Conservation (phyloP, 805 yeast species). For the Torulaspora franciscae region DNA sequence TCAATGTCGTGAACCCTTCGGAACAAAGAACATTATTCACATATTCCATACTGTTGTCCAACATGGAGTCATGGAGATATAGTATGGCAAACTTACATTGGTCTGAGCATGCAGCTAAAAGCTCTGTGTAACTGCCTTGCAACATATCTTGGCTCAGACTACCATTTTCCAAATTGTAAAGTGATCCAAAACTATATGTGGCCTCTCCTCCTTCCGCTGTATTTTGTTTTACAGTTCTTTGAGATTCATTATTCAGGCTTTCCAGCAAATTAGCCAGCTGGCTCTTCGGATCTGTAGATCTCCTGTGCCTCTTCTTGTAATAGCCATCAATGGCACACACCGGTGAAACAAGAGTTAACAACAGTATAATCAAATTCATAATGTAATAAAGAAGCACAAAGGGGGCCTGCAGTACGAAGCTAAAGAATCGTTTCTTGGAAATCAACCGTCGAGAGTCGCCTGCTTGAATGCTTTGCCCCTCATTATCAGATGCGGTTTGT, state of each 20-base stretch:
- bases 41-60: constrained; percentile 55
- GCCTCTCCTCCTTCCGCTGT: constrained; percentile 8
- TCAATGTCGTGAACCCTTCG: constrained; percentile 44
- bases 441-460: not conserved
- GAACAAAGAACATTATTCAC: constrained; percentile 51
- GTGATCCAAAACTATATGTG: constrained; percentile 24
- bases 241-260: constrained; percentile 14
- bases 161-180: constrained; percentile 27
- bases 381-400: constrained; percentile 19
- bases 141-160: constrained; percentile 22
- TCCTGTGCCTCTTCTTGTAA: constrained; percentile 21
- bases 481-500: constrained; percentile 1
- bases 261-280: constrained; percentile 18
- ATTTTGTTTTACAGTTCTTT: constrained; percentile 2
- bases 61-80: constrained; percentile 65
- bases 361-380: constrained; percentile 9
- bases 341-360: constrained; percentile 20
- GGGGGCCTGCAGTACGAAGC: constrained; percentile 15
- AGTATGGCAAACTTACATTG: constrained; percentile 70
- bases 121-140: constrained; percentile 76
- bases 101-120: constrained; percentile 62
- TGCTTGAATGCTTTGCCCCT: constrained; percentile 6
- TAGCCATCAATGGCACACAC: constrained; percentile 21
- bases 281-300: constrained; percentile 12
- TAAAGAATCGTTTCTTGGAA: constrained; percentile 8